Base-by-base conservation (phyloP, 1,139 yeast genomes). In the Geotrichum cucujoidarum region DNA sequence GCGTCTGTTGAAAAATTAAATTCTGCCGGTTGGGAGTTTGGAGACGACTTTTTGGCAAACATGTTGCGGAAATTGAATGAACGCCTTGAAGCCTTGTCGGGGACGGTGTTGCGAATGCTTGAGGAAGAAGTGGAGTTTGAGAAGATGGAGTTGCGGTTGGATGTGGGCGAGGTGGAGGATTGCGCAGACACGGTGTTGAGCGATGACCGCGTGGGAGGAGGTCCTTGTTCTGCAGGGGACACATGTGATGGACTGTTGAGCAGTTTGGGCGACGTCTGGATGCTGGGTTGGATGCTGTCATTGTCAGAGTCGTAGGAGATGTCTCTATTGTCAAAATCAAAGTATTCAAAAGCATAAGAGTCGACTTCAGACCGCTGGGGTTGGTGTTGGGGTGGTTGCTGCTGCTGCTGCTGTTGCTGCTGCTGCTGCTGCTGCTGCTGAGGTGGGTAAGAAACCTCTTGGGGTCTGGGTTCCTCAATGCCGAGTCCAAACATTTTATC, bases 21-120 rank as follows among this genome's bases (percentile, higher is more conserved):
- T 27, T 29, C 31, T 29, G 17, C 34, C 17, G 11, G 34, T 18
- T n/a, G 36, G 13, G 32, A 4, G 7, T 7, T 25, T n/a, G 49
- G 18, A 33, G 44, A 20, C 16, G 32, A 25, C 11, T 24, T 42
- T 8, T 33, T 37, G 40, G 32, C 24, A 37, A 37, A 37, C 30
- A 39, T 29, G 16, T 18, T 39, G 42, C 42, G 42, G 25, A 29
- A 20, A 8, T 40, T 37, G 16, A 24, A 40, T 5, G 36, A 31
- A 7, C 5, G 18, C 30, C 21, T 17, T 20, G 31, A 25, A 31
- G 13, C 13, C 27, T 13, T 17, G 24, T 14, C 25, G 7, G 33
- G 35, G 41, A 25, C 33, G n/a, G 21, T 37, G 18, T 17, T 37
- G 24, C 2, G 4, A 10, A 2, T 29, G 27, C 27, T 27, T 16